Conservation (phyloP, 1,284 basidiomycete species). For the Laetiporus sulphureus region DNA sequence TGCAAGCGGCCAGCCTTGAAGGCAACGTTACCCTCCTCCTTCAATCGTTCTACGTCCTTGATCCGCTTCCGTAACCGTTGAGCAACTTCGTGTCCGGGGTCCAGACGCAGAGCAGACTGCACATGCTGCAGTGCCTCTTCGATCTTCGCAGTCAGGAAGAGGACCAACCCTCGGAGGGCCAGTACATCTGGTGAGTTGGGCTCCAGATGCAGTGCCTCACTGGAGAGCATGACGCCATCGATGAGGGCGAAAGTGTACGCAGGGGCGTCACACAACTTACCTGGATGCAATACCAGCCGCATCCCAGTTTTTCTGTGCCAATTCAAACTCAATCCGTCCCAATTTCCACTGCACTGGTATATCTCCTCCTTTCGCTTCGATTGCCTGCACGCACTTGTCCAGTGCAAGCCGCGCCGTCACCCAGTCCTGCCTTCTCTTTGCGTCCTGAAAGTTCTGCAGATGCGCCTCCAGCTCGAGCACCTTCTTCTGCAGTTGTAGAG, state of each 20-base stretch:
- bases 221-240: no score
- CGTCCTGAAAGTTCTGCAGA: constrained; percentile 53
- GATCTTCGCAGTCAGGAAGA: constrained; percentile 72
- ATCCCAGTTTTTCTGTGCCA: constrained; percentile 65
- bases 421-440: constrained; percentile 60
- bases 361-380: constrained; percentile 68
- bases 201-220: constrained; percentile 69
- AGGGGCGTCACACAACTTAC: constrained; percentile 28
- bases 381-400: constrained; percentile 63
- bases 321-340: constrained; percentile 74
- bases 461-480: constrained; percentile 58
- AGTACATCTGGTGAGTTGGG: constrained; percentile 76
- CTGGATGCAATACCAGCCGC: constrained; percentile 63
- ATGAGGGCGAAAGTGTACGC: no score
- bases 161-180: constrained; percentile 72
- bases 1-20: constrained; percentile 63
- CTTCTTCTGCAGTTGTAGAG: constrained; percentile 53
- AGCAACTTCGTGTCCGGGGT: constrained; percentile 73
- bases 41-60: constrained; percentile 73
- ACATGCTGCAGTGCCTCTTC: constrained; percentile 70
- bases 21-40: constrained; percentile 77
- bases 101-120: constrained; percentile 67
- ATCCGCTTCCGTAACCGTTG: constrained; percentile 68
- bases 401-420: constrained; percentile 62
- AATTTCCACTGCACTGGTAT: constrained; percentile 71